Evolutionary conservation across 2,329 filamentous ascomycete genomes (phyloP).

Genomic region (Cladosporium sp.): DNA sequence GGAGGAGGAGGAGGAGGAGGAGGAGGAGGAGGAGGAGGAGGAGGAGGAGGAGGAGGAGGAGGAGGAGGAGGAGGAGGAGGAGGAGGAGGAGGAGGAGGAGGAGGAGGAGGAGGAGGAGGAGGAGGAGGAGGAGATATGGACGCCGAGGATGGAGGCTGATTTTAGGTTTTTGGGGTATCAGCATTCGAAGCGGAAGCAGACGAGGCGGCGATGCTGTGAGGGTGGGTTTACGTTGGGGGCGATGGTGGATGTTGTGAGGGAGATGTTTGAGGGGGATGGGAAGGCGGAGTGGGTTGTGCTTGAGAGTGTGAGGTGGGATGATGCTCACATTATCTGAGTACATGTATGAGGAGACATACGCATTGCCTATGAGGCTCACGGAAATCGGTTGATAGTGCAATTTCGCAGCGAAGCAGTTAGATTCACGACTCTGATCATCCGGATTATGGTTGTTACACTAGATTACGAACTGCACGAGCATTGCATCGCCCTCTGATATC

Average conservation of each 20-base stretch:
- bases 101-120: not conserved
- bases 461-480: conserved; percentile 86
- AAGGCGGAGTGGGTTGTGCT: conserved; percentile 3
- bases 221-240: not conserved
- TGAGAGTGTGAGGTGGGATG: not conserved
- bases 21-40: not conserved
- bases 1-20: not conserved
- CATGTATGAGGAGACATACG: not conserved
- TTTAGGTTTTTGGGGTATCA: not conserved
- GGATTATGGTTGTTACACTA: not conserved
- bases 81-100: not conserved
- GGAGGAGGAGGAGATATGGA: not conserved
- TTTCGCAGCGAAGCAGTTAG: not conserved
- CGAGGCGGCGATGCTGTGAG: not conserved
- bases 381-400: not conserved
- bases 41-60: not conserved
- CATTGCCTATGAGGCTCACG: not conserved
- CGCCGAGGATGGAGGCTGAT: conserved; percentile 2
- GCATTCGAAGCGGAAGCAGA: not conserved
- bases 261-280: not conserved
- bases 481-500: conserved; percentile 76
- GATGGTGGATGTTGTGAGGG: not conserved
- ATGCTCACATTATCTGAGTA: not conserved
- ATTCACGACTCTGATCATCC: not conserved
- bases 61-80: not conserved